These are phyloP conservation scores for Protomyces inouyei DNA, from an alignment of 1,139 yeast species.

Conservation along the genomic window DNA sequence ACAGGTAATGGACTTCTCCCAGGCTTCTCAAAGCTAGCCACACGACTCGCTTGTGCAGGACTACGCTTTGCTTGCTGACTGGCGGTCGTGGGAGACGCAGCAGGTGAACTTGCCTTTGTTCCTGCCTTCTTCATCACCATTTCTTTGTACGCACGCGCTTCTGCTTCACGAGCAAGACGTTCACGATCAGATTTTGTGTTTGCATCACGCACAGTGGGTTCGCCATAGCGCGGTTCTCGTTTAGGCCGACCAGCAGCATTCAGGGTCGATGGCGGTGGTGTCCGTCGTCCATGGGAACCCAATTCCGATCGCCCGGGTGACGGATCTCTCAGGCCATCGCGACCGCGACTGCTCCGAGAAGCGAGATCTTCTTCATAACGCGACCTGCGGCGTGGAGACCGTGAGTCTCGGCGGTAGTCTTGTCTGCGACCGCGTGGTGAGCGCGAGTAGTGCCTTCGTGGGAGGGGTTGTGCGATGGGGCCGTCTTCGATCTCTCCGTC, in stretches of 20 bases:
- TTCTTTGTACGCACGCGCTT: slow-evolving; percentile 21
- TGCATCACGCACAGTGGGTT: slow-evolving; percentile 22
- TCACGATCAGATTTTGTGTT: slow-evolving; percentile 16
- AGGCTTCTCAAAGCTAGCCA: not conserved
- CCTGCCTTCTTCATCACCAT: not conserved
- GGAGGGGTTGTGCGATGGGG: not conserved
- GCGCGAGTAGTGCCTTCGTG: not conserved
- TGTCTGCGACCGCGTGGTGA: not conserved
- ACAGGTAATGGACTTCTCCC: not conserved
- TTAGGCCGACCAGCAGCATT: not conserved
- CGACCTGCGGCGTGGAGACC: no score
- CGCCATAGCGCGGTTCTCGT: not conserved
- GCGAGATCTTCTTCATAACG: no score
- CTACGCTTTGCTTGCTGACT: not conserved
- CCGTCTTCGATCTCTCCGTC: not conserved
- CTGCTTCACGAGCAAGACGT: slow-evolving; percentile 22
- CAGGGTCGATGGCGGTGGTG: not conserved
- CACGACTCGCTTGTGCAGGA: not conserved
- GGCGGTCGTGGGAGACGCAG: not conserved
- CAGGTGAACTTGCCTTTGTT: not conserved
- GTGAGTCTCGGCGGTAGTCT: no score
- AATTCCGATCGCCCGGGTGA: not conserved
- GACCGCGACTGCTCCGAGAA: no score
- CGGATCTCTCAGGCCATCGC: not conserved
- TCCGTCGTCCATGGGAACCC: not conserved